A percentile compares a stretch with the other conserved stretches of the same genome.
Conservation (phyloP, 2,329 filamentous ascomycete genomes). For the Penicillium sp. region DNA sequence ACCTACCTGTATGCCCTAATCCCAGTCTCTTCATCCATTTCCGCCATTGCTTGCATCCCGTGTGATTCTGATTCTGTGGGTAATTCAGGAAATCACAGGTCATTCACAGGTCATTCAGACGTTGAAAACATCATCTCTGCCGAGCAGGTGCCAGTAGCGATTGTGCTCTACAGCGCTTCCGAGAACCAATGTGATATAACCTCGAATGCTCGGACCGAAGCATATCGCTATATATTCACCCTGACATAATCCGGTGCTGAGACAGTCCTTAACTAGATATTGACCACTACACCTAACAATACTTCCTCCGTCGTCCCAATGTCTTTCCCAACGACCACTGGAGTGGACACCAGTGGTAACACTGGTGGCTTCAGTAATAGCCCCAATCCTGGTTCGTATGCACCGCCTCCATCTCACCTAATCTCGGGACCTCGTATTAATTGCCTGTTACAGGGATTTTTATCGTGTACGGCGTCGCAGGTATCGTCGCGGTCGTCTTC, state of each 20-base stretch:
- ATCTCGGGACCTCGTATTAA: slow-evolving; percentile 7
- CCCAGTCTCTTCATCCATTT: slow-evolving; percentile 23
- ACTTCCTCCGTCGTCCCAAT: slow-evolving; percentile 30
- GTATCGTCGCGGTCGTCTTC: slow-evolving; percentile 87
- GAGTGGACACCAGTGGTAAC: slow-evolving; percentile 14
- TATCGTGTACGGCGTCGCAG: slow-evolving; percentile 92
- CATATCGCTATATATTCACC: slow-evolving; percentile 39
- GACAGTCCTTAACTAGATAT: slow-evolving; percentile 21
- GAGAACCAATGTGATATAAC: slow-evolving; percentile 40
- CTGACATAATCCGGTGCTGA: no score
- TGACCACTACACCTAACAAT: slow-evolving; percentile 13
- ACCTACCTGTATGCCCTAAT: slow-evolving; percentile 30
- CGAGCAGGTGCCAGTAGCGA: slow-evolving; percentile 30
- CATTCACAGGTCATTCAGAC: slow-evolving; percentile 32
- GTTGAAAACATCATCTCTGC: slow-evolving; percentile 35
- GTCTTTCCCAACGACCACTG: slow-evolving; percentile 31
- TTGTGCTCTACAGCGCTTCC: slow-evolving; percentile 43
- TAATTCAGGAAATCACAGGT: slow-evolving; percentile 32
- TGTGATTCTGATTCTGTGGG: slow-evolving; percentile 36
- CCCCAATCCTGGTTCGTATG: slow-evolving; percentile 33
- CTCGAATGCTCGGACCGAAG: slow-evolving; percentile 18
- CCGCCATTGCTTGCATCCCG: slow-evolving; percentile 42
- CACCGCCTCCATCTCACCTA: background rate
- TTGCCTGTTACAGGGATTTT: slow-evolving; percentile 73
- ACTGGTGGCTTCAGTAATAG: slow-evolving; percentile 18